These are phyloP conservation scores for Eucalyptus marginata DNA, from an alignment of 345 rosid genomes.

Conservation along the genomic window DNA sequence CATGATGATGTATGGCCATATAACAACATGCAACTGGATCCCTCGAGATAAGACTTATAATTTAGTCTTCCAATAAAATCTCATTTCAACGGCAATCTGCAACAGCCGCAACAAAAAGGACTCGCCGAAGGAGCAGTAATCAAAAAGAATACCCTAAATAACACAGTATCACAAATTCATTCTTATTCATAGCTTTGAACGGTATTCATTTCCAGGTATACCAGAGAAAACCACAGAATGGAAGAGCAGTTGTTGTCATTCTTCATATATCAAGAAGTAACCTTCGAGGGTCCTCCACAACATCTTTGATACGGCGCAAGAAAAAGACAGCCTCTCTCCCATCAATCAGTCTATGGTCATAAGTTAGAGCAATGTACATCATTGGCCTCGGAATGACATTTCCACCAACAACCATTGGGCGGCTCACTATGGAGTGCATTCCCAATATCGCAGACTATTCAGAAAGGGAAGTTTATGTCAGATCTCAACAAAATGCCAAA, in stretches of 20 bases:
- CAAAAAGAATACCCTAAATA: background rate
- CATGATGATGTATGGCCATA: background rate
- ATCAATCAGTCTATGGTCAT: conserved; percentile 77
- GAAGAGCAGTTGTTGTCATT: background rate
- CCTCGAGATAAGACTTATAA: background rate
- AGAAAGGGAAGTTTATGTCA: background rate
- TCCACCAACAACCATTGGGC: conserved; percentile 79
- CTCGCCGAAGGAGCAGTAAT: background rate
- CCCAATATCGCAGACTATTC: conserved; percentile 73
- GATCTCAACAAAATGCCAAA: background rate
- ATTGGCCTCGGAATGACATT: conserved; percentile 51
- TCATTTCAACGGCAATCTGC: background rate
- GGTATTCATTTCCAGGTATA: background rate
- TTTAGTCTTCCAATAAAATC: background rate
- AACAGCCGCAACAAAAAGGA: background rate
- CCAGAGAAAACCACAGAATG: background rate
- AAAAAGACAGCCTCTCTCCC: conserved; percentile 89
- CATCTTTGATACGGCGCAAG: conserved; percentile 75
- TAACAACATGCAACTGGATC: background rate
- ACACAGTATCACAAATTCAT: background rate
- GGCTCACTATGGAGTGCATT: conserved; percentile 74
- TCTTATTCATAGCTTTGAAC: background rate
- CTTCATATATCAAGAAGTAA: conserved; percentile 48
- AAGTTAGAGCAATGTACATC: conserved; percentile 81
- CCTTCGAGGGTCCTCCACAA: conserved; percentile 80